Base-by-base conservation (phyloP, 805 yeast genomes). In the Zygosaccharomyces bisporus region DNA sequence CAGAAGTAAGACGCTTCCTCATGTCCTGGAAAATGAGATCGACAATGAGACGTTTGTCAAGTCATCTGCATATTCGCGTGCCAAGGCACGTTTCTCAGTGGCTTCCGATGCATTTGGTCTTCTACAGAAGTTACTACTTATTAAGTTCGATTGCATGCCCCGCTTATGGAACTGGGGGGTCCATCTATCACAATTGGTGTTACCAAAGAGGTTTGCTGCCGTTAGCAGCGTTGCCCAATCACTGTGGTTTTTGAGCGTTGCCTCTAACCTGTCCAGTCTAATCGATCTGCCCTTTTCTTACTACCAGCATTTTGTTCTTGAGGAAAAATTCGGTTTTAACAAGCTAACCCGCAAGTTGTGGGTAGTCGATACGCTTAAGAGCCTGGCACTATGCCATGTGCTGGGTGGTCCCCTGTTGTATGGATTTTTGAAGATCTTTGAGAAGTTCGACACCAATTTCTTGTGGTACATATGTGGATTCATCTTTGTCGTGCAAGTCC, bases 281-380 rank as follows among this genome's bases (percentile, higher is more conserved):
- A 46, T 80, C 23, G 71, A 77, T 3, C 62, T 85, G 43, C 99
- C 99, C 3, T 60, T 81, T 17, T 72, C 81, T 7, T 81, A 84
- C 63, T 90, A 89, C 67, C 71, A 76, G 46, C 83, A 84, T 56
- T 93, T 93, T 69, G 90, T 89, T 12, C 73, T 93, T 54, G 99
- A 93, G 68, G 96, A 91, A 63, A 79, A 79, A 66, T 91, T 75
- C 58, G 99, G 99, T 1, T 93, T 93, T 71, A 93, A 93, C 71
- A 93, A 93, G 67, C 74, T 79, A 54, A 91, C 97, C 2, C 49
- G 74, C 13, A 68, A 71, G 40, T 70, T 88, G 40, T 93, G 95
- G 86, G 44, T 86, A 19, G 60, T 76, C 19, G 99, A 93, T 64
- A 69, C 72, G 50, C 36, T 88, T 50, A 93, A 91, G 66, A 66